Evolutionary conservation across 768 basidiomycete genomes (phyloP).

Genomic region (Calocybe indica): DNA sequence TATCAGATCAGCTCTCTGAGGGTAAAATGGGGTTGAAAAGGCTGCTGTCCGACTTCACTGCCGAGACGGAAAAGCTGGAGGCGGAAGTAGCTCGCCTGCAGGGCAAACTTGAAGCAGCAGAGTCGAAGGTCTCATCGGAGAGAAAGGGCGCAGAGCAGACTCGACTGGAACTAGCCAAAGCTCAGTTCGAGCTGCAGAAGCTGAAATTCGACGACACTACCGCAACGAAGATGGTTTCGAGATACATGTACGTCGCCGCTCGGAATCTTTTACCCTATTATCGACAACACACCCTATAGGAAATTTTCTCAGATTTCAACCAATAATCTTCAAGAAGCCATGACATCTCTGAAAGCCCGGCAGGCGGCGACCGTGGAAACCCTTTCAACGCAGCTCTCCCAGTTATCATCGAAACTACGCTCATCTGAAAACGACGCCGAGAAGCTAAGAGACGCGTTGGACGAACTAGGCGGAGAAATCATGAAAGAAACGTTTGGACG

Average conservation of each 20-base stretch:
- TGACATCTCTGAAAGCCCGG: constrained; percentile 52
- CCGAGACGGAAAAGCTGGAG: constrained; percentile 40
- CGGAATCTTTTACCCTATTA: neutral
- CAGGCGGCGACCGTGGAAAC: constrained; percentile 59
- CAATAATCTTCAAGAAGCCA: constrained; percentile 54
- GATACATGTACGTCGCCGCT: constrained; percentile 62
- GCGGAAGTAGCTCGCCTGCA: constrained; percentile 35
- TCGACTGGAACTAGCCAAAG: constrained; percentile 37
- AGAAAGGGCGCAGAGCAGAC: constrained; percentile 34
- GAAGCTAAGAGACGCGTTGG: constrained; percentile 53
- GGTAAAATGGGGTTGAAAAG: constrained; percentile 43
- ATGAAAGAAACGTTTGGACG: constrained; percentile 69
- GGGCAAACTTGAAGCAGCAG: constrained; percentile 34
- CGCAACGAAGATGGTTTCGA: constrained; percentile 77
- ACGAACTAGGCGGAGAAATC: constrained; percentile 66
- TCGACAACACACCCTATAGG: constrained; percentile 31
- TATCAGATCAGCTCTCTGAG: constrained; percentile 29
- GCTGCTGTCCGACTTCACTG: constrained; percentile 43
- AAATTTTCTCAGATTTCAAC: constrained; percentile 79
- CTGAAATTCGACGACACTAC: constrained; percentile 61
- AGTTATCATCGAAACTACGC: constrained; percentile 36
- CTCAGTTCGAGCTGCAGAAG: constrained; percentile 47
- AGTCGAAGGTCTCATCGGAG: constrained; percentile 41
- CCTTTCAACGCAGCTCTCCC: constrained; percentile 42
- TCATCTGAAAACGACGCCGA: constrained; percentile 36